A percentile compares a stretch with the other conserved stretches of the same genome.
These are phyloP conservation scores for Botryotinia narcissicola DNA, from an alignment of 2,329 filamentous ascomycete species.

Conservation along the genomic window DNA sequence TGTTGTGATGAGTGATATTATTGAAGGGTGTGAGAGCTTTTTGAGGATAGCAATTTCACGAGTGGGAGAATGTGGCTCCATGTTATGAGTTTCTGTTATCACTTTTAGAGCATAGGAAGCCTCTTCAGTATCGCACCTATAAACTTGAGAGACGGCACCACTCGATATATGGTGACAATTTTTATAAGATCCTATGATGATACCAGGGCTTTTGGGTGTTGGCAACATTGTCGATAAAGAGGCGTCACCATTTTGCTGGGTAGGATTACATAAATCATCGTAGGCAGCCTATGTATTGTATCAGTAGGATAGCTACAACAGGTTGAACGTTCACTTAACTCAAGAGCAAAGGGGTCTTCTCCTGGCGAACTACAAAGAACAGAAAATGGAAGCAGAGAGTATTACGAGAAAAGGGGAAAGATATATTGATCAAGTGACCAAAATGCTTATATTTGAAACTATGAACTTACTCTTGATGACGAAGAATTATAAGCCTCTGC, in stretches of 20 bases:
- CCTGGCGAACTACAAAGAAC: neutral
- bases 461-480: slow-evolving; percentile 52
- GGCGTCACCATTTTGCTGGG: slow-evolving; percentile 27
- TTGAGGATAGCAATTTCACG: slow-evolving; percentile 76
- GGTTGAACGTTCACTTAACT: neutral
- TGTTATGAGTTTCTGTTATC: slow-evolving; percentile 69
- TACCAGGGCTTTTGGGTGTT: slow-evolving; percentile 38
- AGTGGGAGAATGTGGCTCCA: slow-evolving; percentile 77
- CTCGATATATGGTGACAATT: slow-evolving; percentile 55
- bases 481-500: slow-evolving; percentile 59
- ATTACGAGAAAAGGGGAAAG: neutral
- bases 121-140: slow-evolving; percentile 54
- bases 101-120: slow-evolving; percentile 69
- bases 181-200: slow-evolving; percentile 53
- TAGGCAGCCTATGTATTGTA: slow-evolving; percentile 48
- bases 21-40: slow-evolving; percentile 53
- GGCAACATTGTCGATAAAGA: slow-evolving; percentile 23
- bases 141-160: slow-evolving; percentile 82
- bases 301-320: neutral
- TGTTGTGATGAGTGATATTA: slow-evolving; percentile 69
- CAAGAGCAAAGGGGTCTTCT: neutral
- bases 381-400: neutral
- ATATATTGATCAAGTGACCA: neutral
- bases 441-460: slow-evolving; percentile 5
- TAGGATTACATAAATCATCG: slow-evolving; percentile 43